Conservation (phyloP, 2,329 filamentous ascomycete species). For the Xylariaceae sp. region DNA sequence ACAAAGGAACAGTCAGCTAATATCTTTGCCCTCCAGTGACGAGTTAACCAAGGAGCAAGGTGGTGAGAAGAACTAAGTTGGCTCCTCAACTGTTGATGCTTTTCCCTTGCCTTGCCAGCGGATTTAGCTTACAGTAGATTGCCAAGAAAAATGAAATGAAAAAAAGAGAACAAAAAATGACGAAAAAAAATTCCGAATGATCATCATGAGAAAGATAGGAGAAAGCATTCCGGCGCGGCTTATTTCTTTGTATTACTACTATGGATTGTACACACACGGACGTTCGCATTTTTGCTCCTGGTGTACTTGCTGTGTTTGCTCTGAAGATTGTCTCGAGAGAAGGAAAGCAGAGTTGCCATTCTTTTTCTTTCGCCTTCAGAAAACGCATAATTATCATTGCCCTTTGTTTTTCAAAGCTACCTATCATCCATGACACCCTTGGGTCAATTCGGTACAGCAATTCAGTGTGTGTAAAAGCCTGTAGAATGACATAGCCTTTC, state of each 20-base stretch:
- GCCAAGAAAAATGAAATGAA: slow-evolving; percentile 2
- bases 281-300: slow-evolving; percentile 1
- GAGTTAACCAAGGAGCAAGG: slow-evolving; percentile 69
- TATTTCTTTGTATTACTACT: slow-evolving; percentile 20
- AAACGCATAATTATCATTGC: slow-evolving; percentile 12
- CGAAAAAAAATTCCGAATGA: not conserved
- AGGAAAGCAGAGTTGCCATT: slow-evolving; percentile 11
- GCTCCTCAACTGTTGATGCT: not conserved
- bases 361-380: slow-evolving; percentile 7
- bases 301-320: too few species aligned
- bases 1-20: slow-evolving; percentile 5
- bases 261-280: slow-evolving; percentile 26
- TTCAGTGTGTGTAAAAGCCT: not conserved
- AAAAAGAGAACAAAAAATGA: not conserved
- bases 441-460: not conserved
- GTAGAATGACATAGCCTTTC: slow-evolving; percentile 6
- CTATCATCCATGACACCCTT: not conserved
- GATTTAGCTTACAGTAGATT: slow-evolving; percentile 1
- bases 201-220: not conserved
- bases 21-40: slow-evolving; percentile 49
- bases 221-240: slow-evolving; percentile 16
- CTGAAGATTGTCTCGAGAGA: slow-evolving; percentile 17
- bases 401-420: slow-evolving; percentile 10
- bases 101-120: not conserved
- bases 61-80: slow-evolving; percentile 56